Percentiles rank a stretch among this genome's conserved stretches.
These are phyloP conservation scores for Pseudozyma tsukubaensis DNA, from an alignment of 1,284 basidiomycete genomes.

Conservation along the genomic window DNA sequence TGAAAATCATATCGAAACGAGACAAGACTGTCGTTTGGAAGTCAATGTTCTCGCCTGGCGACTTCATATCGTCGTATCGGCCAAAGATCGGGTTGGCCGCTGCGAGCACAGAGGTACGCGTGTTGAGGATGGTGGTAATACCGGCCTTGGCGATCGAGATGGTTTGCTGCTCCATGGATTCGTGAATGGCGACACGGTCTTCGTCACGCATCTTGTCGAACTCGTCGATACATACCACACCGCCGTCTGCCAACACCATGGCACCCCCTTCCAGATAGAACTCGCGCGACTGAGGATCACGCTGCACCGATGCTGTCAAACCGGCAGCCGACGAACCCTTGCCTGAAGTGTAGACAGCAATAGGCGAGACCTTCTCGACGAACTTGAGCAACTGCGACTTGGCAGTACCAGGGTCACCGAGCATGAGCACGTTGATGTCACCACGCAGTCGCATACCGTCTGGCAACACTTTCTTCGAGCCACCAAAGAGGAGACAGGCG, in stretches of 20 bases:
- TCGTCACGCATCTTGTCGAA: constrained; percentile 99
- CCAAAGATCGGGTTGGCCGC: constrained; percentile 99
- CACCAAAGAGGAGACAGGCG: constrained; percentile 92
- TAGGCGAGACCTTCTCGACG: constrained; percentile 97
- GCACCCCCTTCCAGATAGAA: constrained; percentile 99
- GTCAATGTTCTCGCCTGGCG: constrained; percentile 97
- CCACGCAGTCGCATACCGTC: constrained; percentile 97
- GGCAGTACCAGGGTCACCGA: constrained; percentile 97
- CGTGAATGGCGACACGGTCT: constrained; percentile 98
- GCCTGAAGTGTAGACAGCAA: constrained; percentile 97
- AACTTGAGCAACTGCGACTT: constrained; percentile 98
- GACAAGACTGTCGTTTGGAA: constrained; percentile 99
- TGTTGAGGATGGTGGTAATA: constrained; percentile 97
- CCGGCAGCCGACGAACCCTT: constrained; percentile 98
- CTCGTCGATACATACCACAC: constrained; percentile 99
- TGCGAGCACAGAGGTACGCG: constrained; percentile 92
- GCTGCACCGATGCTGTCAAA: constrained; percentile 96
- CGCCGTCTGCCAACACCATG: constrained; percentile 98
- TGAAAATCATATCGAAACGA: constrained; percentile 99
- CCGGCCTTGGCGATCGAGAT: constrained; percentile 99
- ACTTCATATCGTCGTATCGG: constrained; percentile 95
- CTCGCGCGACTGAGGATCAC: constrained; percentile 90
- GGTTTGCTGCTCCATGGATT: constrained; percentile 99
- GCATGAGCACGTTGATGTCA: constrained; percentile 95
- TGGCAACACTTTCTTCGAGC: constrained; percentile 96